A percentile compares a stretch with the other conserved stretches of the same genome.
Conservation (phyloP, 2,329 filamentous ascomycete species). For the Aspergillus tubingensis region DNA sequence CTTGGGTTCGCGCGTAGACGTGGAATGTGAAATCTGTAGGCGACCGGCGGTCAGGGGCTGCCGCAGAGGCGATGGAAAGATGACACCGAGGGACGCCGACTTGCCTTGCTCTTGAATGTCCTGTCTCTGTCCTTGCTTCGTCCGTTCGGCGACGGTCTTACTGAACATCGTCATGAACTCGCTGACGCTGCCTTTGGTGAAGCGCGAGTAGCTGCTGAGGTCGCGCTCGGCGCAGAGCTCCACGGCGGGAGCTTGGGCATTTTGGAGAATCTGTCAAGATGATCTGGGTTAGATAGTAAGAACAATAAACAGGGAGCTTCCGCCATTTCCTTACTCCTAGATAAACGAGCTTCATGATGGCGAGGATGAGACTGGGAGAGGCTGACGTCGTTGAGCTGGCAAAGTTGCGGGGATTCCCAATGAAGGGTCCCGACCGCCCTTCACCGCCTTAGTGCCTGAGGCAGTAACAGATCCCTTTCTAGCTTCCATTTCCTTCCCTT, state of each 20-base stretch:
- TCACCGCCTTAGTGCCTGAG: conserved; percentile 8
- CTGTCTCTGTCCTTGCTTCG: conserved; percentile 76
- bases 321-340: conserved; percentile 68
- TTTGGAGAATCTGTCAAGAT: conserved; percentile 71
- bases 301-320: conserved; percentile 7
- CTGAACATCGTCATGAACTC: conserved; percentile 83
- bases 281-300: background rate
- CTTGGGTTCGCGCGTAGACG: conserved; percentile 70
- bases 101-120: conserved; percentile 64
- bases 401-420: conserved; percentile 5
- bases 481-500: background rate
- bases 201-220: conserved; percentile 74
- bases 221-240: conserved; percentile 78
- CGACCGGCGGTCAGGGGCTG: conserved; percentile 9
- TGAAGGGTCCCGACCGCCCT: background rate
- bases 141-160: conserved; percentile 85
- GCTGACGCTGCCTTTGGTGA: conserved; percentile 64
- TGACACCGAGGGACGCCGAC: conserved; percentile 11
- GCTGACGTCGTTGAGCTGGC: conserved; percentile 18
- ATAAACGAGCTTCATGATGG: conserved; percentile 81
- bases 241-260: conserved; percentile 72
- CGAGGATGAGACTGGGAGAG: conserved; percentile 21
- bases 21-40: conserved; percentile 58
- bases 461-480: background rate
- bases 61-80: background rate